These are phyloP conservation scores for Helotiales sp. DNA, from an alignment of 2,329 filamentous ascomycete genomes.

Conservation along the genomic window DNA sequence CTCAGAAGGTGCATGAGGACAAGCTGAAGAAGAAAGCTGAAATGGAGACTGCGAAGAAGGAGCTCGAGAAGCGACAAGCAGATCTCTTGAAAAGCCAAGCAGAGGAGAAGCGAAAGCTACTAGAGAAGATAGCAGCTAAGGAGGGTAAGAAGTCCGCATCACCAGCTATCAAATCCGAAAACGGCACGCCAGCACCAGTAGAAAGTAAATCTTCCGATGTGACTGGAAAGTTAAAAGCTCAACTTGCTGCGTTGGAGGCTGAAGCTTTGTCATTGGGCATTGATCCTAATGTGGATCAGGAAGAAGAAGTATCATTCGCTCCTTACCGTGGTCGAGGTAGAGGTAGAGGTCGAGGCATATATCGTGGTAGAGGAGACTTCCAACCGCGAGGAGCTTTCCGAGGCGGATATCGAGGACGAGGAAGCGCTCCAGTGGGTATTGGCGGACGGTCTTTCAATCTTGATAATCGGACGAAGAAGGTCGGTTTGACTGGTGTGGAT, in stretches of 20 bases:
- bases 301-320: slow-evolving; percentile 35
- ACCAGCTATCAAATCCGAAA: slow-evolving; percentile 14
- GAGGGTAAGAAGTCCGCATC: slow-evolving; percentile 34
- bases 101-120: slow-evolving; percentile 62
- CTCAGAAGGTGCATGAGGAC: slow-evolving; percentile 68
- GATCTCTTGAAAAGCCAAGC: slow-evolving; percentile 63
- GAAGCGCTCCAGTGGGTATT: slow-evolving; percentile 36
- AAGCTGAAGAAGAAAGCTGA: slow-evolving; percentile 62
- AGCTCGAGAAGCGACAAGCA: slow-evolving; percentile 64
- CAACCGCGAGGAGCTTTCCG: slow-evolving; percentile 39
- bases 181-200: slow-evolving; percentile 16
- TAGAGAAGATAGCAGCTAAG: slow-evolving; percentile 62
- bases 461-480: slow-evolving; percentile 72
- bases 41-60: slow-evolving; percentile 59
- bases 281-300: slow-evolving; percentile 51
- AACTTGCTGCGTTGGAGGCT: slow-evolving; percentile 70
- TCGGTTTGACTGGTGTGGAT: slow-evolving; percentile 64
- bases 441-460: slow-evolving; percentile 57
- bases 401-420: slow-evolving; percentile 48
- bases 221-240: slow-evolving; percentile 67
- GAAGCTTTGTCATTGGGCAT: slow-evolving; percentile 71
- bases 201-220: slow-evolving; percentile 41
- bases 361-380: slow-evolving; percentile 39
- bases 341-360: slow-evolving; percentile 40
- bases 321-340: slow-evolving; percentile 42